Conservation (phyloP, 2,329 filamentous ascomycete genomes). For the Fusarium transvaalense region DNA sequence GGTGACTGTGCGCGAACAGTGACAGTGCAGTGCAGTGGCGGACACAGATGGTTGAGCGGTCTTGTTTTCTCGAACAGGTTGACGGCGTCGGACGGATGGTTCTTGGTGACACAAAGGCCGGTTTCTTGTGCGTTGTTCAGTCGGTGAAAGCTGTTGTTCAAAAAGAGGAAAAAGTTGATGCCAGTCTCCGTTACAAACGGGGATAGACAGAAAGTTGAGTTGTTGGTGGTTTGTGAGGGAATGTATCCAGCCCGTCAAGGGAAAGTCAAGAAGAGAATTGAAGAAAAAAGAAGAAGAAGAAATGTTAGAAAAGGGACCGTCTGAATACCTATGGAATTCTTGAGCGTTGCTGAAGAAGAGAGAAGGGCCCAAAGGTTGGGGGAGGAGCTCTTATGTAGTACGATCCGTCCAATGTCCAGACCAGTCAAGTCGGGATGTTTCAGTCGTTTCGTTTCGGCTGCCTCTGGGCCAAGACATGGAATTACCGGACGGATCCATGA, state of each 20-base stretch:
- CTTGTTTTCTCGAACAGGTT: slow-evolving; percentile 42
- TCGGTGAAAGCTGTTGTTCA: slow-evolving; percentile 25
- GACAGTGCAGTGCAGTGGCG: slow-evolving; percentile 26
- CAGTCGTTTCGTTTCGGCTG: slow-evolving; percentile 42
- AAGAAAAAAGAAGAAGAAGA: slow-evolving; percentile 24
- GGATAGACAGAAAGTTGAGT: slow-evolving; percentile 7
- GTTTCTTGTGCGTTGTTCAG: slow-evolving; percentile 30
- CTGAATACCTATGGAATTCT: slow-evolving; percentile 44
- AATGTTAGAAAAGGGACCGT: slow-evolving; percentile 21
- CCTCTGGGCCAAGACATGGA: slow-evolving; percentile 28
- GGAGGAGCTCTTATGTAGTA: slow-evolving; percentile 41
- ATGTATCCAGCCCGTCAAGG: slow-evolving; percentile 42
- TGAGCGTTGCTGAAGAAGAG: slow-evolving; percentile 42
- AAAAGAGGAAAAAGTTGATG: slow-evolving; percentile 14
- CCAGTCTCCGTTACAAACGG: slow-evolving; percentile 39
- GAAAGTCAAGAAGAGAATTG: slow-evolving; percentile 33
- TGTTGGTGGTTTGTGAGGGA: slow-evolving; percentile 35
- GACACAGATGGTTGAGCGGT: slow-evolving; percentile 32
- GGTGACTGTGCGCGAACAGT: slow-evolving; percentile 27
- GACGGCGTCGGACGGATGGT: slow-evolving; percentile 31
- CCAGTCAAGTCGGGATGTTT: slow-evolving; percentile 32
- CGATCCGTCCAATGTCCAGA: slow-evolving; percentile 4
- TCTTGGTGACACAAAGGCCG: slow-evolving; percentile 31
- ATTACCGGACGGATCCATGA: slow-evolving; percentile 17
- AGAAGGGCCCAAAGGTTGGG: slow-evolving; percentile 27